Evolutionary conservation across 2,329 filamentous ascomycete species (phyloP), one percentile per base, ranked within the genome.

Genomic region (Penicillium sp.): DNA sequence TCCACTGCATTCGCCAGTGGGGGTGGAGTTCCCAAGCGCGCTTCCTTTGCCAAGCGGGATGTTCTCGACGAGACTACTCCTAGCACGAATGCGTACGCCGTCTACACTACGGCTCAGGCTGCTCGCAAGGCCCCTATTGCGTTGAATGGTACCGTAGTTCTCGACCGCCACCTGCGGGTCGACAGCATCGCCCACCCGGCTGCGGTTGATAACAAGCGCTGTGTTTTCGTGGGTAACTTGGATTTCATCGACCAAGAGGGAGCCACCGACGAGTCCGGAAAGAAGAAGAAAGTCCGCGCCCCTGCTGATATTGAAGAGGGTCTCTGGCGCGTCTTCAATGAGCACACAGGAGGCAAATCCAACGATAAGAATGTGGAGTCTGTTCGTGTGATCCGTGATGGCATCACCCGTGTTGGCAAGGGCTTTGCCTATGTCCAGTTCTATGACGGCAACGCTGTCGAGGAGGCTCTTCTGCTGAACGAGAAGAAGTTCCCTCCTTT

Each of bases 351-450:
- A 37, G 60, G 57, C 18, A 59, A 56, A 10, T 50, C 59, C 20
- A 66, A 65, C 40, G 84, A 80, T 53, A 91, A 92, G 58, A 87
- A 81, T 56, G 88, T 98, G 10, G 92, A 98, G 72, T 95, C 86
- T 65, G 95, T 98, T 31, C 87, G 93, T 29, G 90, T 98, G 18
- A 82, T 96, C 44, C 84, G 93, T 47, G 93, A 98, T 65, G 78
- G 88, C 55, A 86, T 87, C 59, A 98, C 95, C 6, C 83, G 95
- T 43, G 89, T 98, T 27, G 90, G 93, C 63, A 98, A 98, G 69
- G 93, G 93, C 4, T 89, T 98, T 66, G 95, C 95, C 54, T 98
- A 98, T 64, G 92, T 98, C 13, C 93, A 98, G 66, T 98, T 98
- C 72, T 82, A 86, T 76, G 89, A 97, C 62, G 82, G 79, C 55